These are phyloP conservation scores for Arthrobotrys entomopaga DNA, from an alignment of 2,329 filamentous ascomycete genomes.

Conservation along the genomic window DNA sequence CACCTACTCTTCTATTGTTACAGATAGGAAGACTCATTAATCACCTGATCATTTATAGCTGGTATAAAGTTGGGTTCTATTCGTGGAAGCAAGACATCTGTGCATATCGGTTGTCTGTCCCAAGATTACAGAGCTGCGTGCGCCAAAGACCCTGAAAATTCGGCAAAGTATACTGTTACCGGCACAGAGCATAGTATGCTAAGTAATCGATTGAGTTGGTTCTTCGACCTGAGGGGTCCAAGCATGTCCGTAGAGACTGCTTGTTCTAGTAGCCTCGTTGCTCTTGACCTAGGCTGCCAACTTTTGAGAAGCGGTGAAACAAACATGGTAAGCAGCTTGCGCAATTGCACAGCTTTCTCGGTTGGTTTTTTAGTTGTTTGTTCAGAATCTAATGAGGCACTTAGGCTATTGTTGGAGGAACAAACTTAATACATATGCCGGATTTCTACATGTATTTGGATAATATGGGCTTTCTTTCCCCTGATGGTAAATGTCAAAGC, in stretches of 20 bases:
- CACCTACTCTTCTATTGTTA: too few species aligned
- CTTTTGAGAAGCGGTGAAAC: conserved; percentile 60
- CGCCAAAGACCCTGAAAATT: conserved; percentile 32
- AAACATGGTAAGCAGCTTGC: conserved; percentile 58
- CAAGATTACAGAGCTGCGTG: conserved; percentile 26
- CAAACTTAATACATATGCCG: too few species aligned
- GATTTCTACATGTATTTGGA: too few species aligned
- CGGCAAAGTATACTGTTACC: conserved; percentile 51
- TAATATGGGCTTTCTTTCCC: conserved; percentile 9
- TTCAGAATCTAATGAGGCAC: too few species aligned
- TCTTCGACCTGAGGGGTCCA: conserved; percentile 62
- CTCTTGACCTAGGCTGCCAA: conserved; percentile 60
- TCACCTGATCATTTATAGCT: too few species aligned
- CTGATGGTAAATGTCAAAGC: conserved; percentile 60
- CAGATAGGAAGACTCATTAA: too few species aligned
- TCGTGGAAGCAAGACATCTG: conserved; percentile 61
- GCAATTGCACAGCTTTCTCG: too few species aligned
- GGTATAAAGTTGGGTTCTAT: conserved; percentile 62
- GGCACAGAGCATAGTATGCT: conserved; percentile 62
- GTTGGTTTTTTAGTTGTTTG: too few species aligned
- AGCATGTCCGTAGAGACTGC: conserved; percentile 63
- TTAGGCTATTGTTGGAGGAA: too few species aligned
- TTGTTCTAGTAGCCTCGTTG: conserved; percentile 61
- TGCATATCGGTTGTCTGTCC: conserved; percentile 60
- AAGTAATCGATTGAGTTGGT: conserved; percentile 61